These are phyloP conservation scores for Penicillium sp. DNA, from an alignment of 2,329 filamentous ascomycete genomes.

Conservation along the genomic window DNA sequence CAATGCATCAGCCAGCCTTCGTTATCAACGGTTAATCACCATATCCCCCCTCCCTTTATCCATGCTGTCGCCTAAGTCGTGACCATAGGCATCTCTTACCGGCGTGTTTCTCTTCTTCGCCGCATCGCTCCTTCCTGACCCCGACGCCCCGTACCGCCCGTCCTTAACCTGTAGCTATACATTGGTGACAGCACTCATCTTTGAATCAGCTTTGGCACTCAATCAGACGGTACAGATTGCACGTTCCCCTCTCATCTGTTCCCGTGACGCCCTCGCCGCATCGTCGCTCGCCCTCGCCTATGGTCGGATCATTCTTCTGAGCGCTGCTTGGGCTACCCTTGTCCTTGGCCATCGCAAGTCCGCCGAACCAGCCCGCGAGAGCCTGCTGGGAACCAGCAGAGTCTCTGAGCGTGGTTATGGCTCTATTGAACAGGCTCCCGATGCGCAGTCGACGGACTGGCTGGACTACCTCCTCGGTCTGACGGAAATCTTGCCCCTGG, in stretches of 20 bases:
- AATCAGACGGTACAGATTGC: not conserved
- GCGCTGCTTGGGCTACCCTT: not conserved
- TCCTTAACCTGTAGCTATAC: not conserved
- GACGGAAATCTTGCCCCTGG: not conserved
- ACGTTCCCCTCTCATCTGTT: not conserved
- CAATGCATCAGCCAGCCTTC: not conserved
- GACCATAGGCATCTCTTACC: not conserved
- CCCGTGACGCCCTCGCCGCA: not conserved
- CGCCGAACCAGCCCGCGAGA: not conserved
- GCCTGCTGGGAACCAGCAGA: not conserved
- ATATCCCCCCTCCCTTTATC: not conserved
- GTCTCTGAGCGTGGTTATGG: not conserved
- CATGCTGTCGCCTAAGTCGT: not conserved
- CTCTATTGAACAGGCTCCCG: not conserved
- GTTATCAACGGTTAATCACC: not conserved
- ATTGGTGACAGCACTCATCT: not conserved
- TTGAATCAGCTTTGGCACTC: not conserved
- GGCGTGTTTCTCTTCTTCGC: not conserved
- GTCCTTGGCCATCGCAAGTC: not conserved
- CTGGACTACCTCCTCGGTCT: not conserved
- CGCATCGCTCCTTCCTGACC: not conserved
- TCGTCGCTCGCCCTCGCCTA: not conserved
- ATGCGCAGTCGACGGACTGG: not conserved
- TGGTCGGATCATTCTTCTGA: not conserved
- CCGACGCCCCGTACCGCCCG: not conserved